Percentiles rank a stretch among this genome's conserved stretches.
Evolutionary conservation across 495 filamentous ascomycete species (phyloP).

Genomic region (Tetracladium setigerum): DNA sequence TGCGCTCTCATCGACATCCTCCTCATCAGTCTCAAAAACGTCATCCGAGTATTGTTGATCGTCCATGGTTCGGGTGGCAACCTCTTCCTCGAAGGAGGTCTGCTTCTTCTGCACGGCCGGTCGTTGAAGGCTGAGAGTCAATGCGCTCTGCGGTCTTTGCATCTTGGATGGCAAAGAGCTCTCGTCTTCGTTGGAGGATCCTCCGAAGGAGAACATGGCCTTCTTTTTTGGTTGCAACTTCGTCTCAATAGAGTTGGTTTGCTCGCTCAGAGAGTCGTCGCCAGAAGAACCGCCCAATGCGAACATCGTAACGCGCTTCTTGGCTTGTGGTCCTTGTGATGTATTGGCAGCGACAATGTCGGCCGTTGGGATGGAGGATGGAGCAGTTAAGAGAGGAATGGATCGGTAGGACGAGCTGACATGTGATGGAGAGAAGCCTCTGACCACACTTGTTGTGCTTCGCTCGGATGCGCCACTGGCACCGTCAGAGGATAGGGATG

Average conservation of each 20-base stretch:
- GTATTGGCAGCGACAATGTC: conserved; percentile 13
- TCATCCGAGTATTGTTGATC: conserved; percentile 53
- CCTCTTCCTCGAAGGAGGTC: conserved; percentile 76
- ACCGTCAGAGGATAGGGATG: conserved; percentile 9
- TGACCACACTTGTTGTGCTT: conserved; percentile 67
- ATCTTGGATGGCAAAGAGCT: conserved; percentile 70
- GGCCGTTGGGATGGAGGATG: conserved; percentile 35
- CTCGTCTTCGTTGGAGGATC: conserved; percentile 74
- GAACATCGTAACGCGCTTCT: conserved; percentile 45
- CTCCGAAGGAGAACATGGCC: conserved; percentile 70
- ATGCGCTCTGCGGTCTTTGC: conserved; percentile 40
- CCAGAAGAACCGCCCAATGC: conserved; percentile 47
- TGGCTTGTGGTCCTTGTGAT: conserved; percentile 37
- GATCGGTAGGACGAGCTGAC: conserved; percentile 69
- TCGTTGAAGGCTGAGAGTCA: conserved; percentile 41
- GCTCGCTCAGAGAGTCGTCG: conserved; percentile 35
- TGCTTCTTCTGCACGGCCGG: conserved; percentile 55
- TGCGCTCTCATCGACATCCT: conserved; percentile 67
- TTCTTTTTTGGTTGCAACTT: conserved; percentile 47
- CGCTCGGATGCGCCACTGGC: conserved; percentile 28
- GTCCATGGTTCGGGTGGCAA: conserved; percentile 54
- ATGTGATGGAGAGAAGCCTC: conserved; percentile 78
- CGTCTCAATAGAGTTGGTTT: conserved; percentile 32
- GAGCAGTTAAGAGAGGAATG: conserved; percentile 32
- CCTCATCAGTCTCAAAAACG: conserved; percentile 67